Percentiles rank a stretch among this genome's conserved stretches.
phyloP scores from a whole-genome alignment of 2,329 filamentous ascomycete genomes.

The Cladosporium halotolerans region DNA sequence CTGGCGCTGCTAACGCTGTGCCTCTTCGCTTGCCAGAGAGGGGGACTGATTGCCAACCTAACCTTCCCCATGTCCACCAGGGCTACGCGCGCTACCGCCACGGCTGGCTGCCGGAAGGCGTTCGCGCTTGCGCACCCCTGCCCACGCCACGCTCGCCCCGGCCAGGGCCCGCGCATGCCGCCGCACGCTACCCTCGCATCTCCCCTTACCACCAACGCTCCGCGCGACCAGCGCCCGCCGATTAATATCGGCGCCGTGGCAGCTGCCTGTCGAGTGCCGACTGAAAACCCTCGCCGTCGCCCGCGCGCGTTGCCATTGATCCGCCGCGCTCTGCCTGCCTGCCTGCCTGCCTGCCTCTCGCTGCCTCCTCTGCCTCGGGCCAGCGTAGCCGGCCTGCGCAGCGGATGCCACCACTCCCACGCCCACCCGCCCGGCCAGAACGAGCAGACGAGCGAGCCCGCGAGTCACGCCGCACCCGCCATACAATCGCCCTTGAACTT shows the following conservation, averaged over 20 bases:
- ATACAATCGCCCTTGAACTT: neutral
- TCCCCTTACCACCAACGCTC: slow-evolving; percentile 4
- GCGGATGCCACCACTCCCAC: slow-evolving; percentile 5
- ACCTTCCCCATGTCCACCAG: too few relatives aligned
- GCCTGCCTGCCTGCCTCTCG: neutral
- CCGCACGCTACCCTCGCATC: slow-evolving; percentile 7
- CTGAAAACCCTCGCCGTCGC: slow-evolving; percentile 1
- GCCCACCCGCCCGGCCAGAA: slow-evolving; percentile 4
- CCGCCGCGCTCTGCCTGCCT: neutral
- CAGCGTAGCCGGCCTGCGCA: neutral
- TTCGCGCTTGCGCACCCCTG: slow-evolving; percentile 4
- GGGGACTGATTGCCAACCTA: too few relatives aligned
- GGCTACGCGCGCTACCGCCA: too few relatives aligned
- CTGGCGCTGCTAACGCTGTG: too few relatives aligned
- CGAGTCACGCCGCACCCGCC: neutral
- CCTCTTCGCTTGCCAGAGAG: too few relatives aligned
- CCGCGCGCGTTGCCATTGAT: neutral
- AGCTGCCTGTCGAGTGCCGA: neutral
- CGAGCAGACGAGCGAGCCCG: slow-evolving; percentile 2
- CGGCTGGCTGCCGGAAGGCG: neutral
- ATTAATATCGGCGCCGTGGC: slow-evolving; percentile 8
- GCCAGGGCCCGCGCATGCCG: slow-evolving; percentile 5
- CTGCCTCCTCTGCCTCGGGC: neutral
- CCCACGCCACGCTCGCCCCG: neutral
- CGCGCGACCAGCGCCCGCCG: slow-evolving; percentile 3